Percentiles rank a stretch among this genome's conserved stretches.
These are phyloP conservation scores for Leishmania arabica DNA, from an alignment of 208 protist species.

Conservation along the genomic window DNA sequence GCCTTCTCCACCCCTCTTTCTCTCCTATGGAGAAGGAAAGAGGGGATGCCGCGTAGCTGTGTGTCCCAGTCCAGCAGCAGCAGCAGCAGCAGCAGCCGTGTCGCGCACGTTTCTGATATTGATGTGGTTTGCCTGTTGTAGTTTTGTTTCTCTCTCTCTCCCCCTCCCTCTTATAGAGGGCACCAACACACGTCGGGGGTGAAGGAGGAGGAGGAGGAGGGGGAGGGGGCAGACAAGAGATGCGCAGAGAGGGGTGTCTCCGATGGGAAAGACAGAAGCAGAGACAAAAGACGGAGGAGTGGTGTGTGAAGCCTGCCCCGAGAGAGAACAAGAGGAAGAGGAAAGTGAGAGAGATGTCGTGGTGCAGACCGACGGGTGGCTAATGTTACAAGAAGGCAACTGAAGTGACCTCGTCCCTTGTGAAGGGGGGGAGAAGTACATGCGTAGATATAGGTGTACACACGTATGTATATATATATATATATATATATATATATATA, in stretches of 20 bases:
- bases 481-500: background rate
- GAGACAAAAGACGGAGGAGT: constrained; percentile 13
- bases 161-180: background rate
- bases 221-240: background rate
- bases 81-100: background rate
- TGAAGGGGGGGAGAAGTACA: background rate
- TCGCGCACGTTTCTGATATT: background rate
- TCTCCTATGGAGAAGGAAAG: background rate
- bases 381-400: background rate
- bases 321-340: background rate
- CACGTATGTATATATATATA: background rate
- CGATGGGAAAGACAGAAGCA: constrained; percentile 14
- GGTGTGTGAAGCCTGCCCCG: background rate
- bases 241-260: background rate
- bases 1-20: background rate
- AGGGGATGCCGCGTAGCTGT: background rate
- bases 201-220: background rate
- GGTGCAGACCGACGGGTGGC: constrained; percentile 3
- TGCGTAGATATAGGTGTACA: background rate
- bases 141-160: background rate
- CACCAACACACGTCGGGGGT: background rate
- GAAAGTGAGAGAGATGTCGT: background rate
- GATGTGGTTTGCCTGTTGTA: background rate
- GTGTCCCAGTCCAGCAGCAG: background rate
- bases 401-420: background rate